Evolutionary conservation across 2,329 filamentous ascomycete genomes (phyloP), one percentile per base, ranked within the genome.

Genomic region (Penicillium sp.): DNA sequence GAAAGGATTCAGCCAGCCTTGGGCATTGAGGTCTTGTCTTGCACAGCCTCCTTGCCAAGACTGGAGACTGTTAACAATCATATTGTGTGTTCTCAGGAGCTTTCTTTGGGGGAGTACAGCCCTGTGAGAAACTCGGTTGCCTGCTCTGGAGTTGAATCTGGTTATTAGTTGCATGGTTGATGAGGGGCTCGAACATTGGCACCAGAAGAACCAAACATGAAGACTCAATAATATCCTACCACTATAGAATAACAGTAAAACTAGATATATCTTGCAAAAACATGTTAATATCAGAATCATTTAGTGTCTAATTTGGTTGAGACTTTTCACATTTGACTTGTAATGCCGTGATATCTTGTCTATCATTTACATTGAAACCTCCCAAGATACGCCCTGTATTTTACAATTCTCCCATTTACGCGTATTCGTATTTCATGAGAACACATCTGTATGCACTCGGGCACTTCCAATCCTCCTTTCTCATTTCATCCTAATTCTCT

Each of bases 11-110:
- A 40, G 44, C 16, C 30, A 44, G 19, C 19, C n/a, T 43, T 3
- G n/a, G 40, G 25, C 11, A 28, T 46, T 31, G 10, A 25, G 5
- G 22, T 37, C 11, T 43, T 33, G 19, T 35, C 31, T 22, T 44
- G 48, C 56, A 58, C 48, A 56, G 56, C 56, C 56, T 53, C 53
- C 48, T 49, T 58, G 53, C 56, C 56, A 58, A 58, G 56, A 36
- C 48, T 41, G 26, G 8, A 25, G 10, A 35, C 28, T 41, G 17
- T 33, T 16, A 22, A 28, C 11, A 26, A 11, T 38, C 11, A 19
- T 11, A 12, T 12, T 40, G 33, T 33, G 42, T n/a, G 16, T 33
- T 33, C 17, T 26, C 3, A 26, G 19, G 7, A 14, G 14, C 9
- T 33, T 25, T 16, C 4, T 12, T 22, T 31, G 10, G 3, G 4